A percentile compares a stretch with the other conserved stretches of the same genome.
Conservation (phyloP, 2,329 filamentous ascomycete genomes). For the Fusarium marasasianum region DNA sequence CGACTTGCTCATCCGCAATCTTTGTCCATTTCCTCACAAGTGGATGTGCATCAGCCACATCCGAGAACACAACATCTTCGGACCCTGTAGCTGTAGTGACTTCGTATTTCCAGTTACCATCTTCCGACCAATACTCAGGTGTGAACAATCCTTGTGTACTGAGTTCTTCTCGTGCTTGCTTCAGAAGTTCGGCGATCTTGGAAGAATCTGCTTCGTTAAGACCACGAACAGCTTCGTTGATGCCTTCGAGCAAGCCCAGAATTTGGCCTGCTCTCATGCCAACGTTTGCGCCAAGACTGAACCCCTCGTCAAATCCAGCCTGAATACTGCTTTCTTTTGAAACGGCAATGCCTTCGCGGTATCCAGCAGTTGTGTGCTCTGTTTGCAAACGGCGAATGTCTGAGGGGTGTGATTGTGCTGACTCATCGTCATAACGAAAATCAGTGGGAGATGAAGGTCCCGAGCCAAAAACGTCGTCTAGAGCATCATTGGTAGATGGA, state of each 20-base stretch:
- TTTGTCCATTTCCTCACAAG: conserved; percentile 69
- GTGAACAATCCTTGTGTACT: conserved; percentile 71
- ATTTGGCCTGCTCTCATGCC: conserved; percentile 79
- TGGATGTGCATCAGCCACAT: conserved; percentile 75
- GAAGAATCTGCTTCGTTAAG: conserved; percentile 36
- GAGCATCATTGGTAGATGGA: conserved; percentile 35
- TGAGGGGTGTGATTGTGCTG: conserved; percentile 54
- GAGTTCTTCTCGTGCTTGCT: conserved; percentile 66
- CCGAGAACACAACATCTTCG: conserved; percentile 62
- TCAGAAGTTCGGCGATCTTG: not conserved
- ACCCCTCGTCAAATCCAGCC: conserved; percentile 91
- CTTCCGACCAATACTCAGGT: conserved; percentile 71
- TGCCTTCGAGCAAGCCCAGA: conserved; percentile 79
- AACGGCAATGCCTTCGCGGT: conserved; percentile 83
- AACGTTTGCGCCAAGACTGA: conserved; percentile 81
- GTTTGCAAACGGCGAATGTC: conserved; percentile 79
- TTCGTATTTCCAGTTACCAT: conserved; percentile 76
- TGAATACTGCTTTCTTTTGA: conserved; percentile 84
- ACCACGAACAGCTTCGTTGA: conserved; percentile 60
- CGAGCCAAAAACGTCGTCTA: conserved; percentile 52
- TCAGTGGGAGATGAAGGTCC: conserved; percentile 35
- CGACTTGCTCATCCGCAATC: conserved; percentile 45
- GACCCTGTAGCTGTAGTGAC: conserved; percentile 53
- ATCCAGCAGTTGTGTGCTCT: conserved; percentile 85
- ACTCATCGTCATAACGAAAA: conserved; percentile 1